A percentile compares a stretch with the other conserved stretches of the same genome.
Evolutionary conservation across 129 eudicot species (phyloP).

Genomic region (Flaveria robusta): DNA sequence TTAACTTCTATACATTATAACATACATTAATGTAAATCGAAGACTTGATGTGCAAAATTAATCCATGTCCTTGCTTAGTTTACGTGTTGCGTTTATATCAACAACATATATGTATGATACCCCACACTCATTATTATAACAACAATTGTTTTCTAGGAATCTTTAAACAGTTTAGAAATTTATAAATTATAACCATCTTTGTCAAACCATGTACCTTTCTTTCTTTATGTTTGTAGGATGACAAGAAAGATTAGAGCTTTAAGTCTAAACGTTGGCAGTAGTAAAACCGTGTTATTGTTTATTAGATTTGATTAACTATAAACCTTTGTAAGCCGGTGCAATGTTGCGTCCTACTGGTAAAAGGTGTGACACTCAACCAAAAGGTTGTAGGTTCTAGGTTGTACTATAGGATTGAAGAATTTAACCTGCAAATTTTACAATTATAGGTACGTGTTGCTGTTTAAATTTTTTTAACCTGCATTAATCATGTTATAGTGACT

Average conservation of each 20-base stretch:
- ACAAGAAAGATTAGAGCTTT: background rate
- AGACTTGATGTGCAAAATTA: slow-evolving; percentile 25
- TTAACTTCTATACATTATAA: slow-evolving; percentile 19
- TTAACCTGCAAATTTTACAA: no score
- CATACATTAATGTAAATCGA: slow-evolving; percentile 28
- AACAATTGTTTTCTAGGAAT: background rate
- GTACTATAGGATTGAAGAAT: no score
- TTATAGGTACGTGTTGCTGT: no score
- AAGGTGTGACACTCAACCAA: no score
- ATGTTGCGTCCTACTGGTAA: no score
- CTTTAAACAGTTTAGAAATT: background rate
- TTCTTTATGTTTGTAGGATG: no score
- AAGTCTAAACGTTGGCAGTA: background rate
- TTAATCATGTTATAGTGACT: slow-evolving; percentile 10
- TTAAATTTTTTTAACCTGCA: no score
- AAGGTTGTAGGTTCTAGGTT: no score
- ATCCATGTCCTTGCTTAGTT: slow-evolving; percentile 19
- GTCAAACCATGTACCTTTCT: background rate
- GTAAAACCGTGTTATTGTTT: no score
- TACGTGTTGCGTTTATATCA: slow-evolving; percentile 17
- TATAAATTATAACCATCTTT: background rate
- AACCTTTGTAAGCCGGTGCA: background rate
- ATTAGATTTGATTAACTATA: background rate
- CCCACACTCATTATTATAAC: slow-evolving; percentile 14
- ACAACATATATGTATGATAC: background rate